phyloP scores from a whole-genome alignment of 805 yeast species.

The Hanseniaspora occidentalis region DNA sequence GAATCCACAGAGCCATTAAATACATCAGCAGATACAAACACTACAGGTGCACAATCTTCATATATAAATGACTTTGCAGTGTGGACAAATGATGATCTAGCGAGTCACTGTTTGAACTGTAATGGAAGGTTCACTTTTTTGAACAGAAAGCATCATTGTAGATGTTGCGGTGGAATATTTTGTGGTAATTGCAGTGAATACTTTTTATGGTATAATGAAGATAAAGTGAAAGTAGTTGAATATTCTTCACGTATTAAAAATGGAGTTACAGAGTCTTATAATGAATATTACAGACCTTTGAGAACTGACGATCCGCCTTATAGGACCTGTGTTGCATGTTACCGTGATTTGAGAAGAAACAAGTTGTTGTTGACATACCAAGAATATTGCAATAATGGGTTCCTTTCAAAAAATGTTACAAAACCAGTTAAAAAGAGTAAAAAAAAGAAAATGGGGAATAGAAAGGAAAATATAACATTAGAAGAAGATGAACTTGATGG shows the following conservation, averaged over 20 bases:
- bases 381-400: background rate
- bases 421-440: background rate
- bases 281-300: no score
- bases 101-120: slow-evolving; percentile 36
- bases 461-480: slow-evolving; percentile 1
- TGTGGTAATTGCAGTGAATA: slow-evolving; percentile 30
- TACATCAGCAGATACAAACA: background rate
- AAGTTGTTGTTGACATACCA: background rate
- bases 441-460: background rate
- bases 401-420: background rate
- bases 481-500: background rate
- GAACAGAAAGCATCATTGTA: slow-evolving; percentile 54
- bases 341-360: slow-evolving; percentile 29
- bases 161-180: slow-evolving; percentile 55
- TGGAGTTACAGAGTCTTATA: background rate
- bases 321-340: slow-evolving; percentile 48
- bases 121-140: slow-evolving; percentile 33
- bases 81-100: slow-evolving; percentile 6
- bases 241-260: slow-evolving; percentile 9
- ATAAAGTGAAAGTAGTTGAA: slow-evolving; percentile 17
- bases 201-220: slow-evolving; percentile 18
- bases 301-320: slow-evolving; percentile 35
- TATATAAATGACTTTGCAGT: slow-evolving; percentile 4
- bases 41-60: background rate
- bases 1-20: background rate